These are phyloP conservation scores for Fomitopsis pinicola DNA, from an alignment of 1,284 basidiomycete species.

Conservation along the genomic window DNA sequence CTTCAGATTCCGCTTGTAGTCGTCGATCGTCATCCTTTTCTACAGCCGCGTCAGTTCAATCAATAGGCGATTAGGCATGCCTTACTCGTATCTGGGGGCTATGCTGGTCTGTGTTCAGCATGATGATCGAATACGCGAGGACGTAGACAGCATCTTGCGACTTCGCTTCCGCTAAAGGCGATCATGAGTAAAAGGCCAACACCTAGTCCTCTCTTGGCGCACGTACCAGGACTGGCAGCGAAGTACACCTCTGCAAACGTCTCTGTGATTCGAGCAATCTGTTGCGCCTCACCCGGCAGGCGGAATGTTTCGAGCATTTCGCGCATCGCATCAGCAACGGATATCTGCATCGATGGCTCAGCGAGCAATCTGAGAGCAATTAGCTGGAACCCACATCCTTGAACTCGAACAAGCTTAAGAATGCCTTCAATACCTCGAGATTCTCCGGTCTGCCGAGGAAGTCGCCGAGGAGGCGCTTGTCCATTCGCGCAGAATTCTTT, in stretches of 20 bases:
- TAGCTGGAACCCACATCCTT: constrained; percentile 54
- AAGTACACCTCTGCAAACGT: constrained; percentile 93
- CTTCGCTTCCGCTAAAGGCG: constrained; percentile 72
- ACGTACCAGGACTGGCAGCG: constrained; percentile 71
- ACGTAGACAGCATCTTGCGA: constrained; percentile 94
- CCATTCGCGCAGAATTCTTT: constrained; percentile 81
- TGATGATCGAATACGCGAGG: constrained; percentile 92
- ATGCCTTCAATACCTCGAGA: constrained; percentile 80
- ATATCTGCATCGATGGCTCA: constrained; percentile 58
- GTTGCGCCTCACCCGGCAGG: constrained; percentile 93
- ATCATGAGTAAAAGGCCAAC: neutral
- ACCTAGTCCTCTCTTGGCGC: neutral
- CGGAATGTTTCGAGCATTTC: constrained; percentile 94
- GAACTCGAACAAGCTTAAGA: constrained; percentile 90
- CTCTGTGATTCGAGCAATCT: constrained; percentile 93
- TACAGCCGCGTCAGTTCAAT: constrained; percentile 28
- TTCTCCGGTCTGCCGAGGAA: constrained; percentile 92
- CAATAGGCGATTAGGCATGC: constrained; percentile 6
- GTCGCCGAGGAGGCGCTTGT: constrained; percentile 94
- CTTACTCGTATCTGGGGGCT: constrained; percentile 91
- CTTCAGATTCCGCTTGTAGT: constrained; percentile 89
- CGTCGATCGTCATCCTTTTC: constrained; percentile 96
- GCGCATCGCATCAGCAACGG: constrained; percentile 91
- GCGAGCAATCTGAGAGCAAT: neutral
- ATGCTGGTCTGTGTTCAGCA: constrained; percentile 98